A percentile compares a stretch with the other conserved stretches of the same genome.
These are phyloP conservation scores for Diphasiastrum complanatum DNA, from an alignment of 83 land plant species.

Conservation along the genomic window DNA sequence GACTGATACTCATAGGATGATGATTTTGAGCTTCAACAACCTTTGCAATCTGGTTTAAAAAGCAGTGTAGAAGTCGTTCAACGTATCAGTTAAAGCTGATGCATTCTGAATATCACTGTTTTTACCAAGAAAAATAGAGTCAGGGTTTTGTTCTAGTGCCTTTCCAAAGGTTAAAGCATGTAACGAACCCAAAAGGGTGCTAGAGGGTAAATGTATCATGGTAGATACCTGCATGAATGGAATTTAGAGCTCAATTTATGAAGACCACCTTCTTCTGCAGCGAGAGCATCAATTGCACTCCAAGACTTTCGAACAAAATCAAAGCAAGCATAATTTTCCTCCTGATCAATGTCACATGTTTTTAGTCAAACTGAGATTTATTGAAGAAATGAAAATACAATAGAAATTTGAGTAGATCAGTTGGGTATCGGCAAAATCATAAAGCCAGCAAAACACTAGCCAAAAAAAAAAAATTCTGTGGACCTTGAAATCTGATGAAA, in stretches of 20 bases:
- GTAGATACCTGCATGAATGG: constrained; percentile 29
- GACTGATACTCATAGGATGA: constrained; percentile 78
- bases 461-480: background rate
- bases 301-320: constrained; percentile 21
- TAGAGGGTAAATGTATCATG: no score
- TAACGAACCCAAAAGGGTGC: no score
- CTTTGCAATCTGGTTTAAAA: no score
- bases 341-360: constrained; percentile 6
- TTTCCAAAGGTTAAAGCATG: no score
- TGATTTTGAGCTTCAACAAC: constrained; percentile 88
- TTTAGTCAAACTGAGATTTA: background rate
- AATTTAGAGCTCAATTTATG: constrained; percentile 22
- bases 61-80: constrained; percentile 62
- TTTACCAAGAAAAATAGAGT: background rate
- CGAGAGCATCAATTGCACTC: constrained; percentile 9
- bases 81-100: constrained; percentile 61
- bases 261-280: constrained; percentile 19
- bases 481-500: constrained; percentile 60
- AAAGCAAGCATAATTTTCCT: constrained; percentile 21
- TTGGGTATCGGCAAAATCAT: no score
- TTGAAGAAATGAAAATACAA: no score
- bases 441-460: background rate
- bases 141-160: no score
- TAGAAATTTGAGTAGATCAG: no score
- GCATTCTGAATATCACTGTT: constrained; percentile 37